Conservation (phyloP, 371 early-diverging fungal species). For the Haplosporangium sp. region DNA sequence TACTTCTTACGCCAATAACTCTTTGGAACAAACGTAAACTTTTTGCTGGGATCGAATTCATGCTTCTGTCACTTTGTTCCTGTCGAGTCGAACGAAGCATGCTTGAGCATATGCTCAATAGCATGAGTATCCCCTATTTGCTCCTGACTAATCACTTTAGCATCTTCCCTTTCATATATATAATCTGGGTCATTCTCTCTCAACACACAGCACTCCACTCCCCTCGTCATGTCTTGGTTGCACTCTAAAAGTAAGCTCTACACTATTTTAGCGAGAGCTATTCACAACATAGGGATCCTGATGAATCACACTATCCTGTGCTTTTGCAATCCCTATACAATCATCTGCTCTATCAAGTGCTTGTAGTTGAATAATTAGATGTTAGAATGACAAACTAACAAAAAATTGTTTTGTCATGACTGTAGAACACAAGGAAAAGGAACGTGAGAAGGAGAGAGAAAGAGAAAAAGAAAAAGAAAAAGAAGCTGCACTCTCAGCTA, state of each 20-base stretch:
- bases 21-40: background rate
- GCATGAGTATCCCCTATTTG: background rate
- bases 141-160: background rate
- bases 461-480: slow-evolving; percentile 41
- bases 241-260: slow-evolving; percentile 52
- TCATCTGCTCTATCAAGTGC: slow-evolving; percentile 2
- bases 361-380: background rate
- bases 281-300: background rate
- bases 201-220: background rate
- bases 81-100: too few species aligned
- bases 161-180: background rate
- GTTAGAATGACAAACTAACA: background rate
- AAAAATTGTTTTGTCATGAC: background rate
- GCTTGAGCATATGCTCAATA: too few species aligned
- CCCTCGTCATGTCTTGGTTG: slow-evolving; percentile 49
- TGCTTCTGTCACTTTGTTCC: background rate
- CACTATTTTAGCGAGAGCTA: background rate
- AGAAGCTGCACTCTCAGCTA: slow-evolving; percentile 43
- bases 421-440: slow-evolving; percentile 54
- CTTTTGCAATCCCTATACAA: background rate
- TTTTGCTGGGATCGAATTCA: slow-evolving; percentile 3
- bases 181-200: background rate
- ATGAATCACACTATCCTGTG: background rate
- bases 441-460: slow-evolving; percentile 39
- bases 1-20: background rate